phyloP scores from a whole-genome alignment of 768 basidiomycete genomes.

The Candolleomyces aberdarensis region DNA sequence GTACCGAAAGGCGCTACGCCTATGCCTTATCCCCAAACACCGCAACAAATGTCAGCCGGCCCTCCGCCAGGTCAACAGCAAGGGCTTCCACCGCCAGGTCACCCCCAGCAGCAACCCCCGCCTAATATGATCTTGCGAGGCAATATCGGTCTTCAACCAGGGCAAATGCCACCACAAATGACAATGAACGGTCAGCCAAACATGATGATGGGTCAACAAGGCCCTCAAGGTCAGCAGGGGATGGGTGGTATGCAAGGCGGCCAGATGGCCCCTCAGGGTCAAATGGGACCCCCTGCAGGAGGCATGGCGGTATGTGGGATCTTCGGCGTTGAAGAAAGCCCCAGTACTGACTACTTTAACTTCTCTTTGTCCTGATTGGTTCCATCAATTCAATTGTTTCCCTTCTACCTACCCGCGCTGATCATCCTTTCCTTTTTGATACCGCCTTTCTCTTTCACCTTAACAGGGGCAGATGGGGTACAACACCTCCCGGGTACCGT shows the following conservation, averaged over 20 bases:
- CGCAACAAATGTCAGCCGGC: conserved; percentile 2
- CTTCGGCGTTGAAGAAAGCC: not conserved
- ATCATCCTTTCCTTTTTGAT: conserved; percentile 1
- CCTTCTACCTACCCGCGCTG: not conserved
- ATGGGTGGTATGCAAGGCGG: conserved; percentile 34
- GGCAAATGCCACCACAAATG: conserved; percentile 17
- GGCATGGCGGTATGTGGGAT: conserved; percentile 19
- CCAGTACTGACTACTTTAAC: not conserved
- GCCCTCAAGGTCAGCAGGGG: conserved; percentile 32
- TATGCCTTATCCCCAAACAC: conserved; percentile 2
- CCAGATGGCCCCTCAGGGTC: conserved; percentile 27
- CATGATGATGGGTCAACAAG: conserved; percentile 25
- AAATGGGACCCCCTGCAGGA: conserved; percentile 12
- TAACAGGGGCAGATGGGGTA: conserved; percentile 13
- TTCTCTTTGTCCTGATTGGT: not conserved
- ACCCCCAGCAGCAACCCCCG: conserved; percentile 28
- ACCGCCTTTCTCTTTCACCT: not conserved
- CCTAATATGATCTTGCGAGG: conserved; percentile 15
- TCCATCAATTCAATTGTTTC: not conserved
- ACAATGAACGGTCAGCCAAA: conserved; percentile 26
- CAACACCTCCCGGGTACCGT: conserved; percentile 25
- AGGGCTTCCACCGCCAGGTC: not conserved
- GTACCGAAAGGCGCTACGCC: not conserved
- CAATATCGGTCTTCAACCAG: conserved; percentile 9
- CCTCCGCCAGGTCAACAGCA: conserved; percentile 24